These are phyloP conservation scores for Stereocaulon alpinum DNA, from an alignment of 495 filamentous ascomycete genomes.

Conservation along the genomic window DNA sequence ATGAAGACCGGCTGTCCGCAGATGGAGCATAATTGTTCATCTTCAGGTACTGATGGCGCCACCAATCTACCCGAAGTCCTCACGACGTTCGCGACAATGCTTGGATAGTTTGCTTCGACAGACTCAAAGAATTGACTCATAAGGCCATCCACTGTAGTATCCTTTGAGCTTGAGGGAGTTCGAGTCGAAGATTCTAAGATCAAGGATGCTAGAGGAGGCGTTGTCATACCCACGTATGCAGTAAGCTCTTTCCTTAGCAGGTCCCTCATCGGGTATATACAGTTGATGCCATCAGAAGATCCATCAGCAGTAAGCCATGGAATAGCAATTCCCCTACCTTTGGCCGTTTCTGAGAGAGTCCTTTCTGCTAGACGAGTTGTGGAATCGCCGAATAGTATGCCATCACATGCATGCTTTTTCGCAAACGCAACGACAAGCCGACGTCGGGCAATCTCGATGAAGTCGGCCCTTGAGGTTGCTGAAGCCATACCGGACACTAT, in stretches of 20 bases:
- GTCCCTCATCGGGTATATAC: conserved; percentile 70
- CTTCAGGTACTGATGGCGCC: conserved; percentile 4
- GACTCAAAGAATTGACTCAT: conserved; percentile 81
- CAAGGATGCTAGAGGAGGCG: conserved; percentile 41
- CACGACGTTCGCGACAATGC: conserved; percentile 89
- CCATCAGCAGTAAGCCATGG: conserved; percentile 77
- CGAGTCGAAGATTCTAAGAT: conserved; percentile 32
- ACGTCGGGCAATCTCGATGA: conserved; percentile 57
- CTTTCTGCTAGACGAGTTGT: conserved; percentile 82
- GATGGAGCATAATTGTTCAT: conserved; percentile 25
- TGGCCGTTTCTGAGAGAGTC: conserved; percentile 76
- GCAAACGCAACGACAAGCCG: conserved; percentile 59
- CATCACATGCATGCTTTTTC: conserved; percentile 45
- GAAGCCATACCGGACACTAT: conserved; percentile 53
- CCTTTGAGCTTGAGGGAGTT: conserved; percentile 51
- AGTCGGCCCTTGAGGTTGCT: conserved; percentile 62
- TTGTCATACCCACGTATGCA: conserved; percentile 44
- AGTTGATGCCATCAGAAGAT: conserved; percentile 44
- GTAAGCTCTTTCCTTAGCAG: conserved; percentile 68
- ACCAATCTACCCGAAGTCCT: conserved; percentile 72
- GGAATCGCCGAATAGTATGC: conserved; percentile 72
- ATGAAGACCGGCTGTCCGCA: conserved; percentile 37
- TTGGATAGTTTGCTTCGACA: conserved; percentile 80
- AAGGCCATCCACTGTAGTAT: conserved; percentile 80
- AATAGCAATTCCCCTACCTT: conserved; percentile 73